These are phyloP conservation scores for Persicaria maculosa DNA, from an alignment of 148 eudicot genomes.

Conservation along the genomic window DNA sequence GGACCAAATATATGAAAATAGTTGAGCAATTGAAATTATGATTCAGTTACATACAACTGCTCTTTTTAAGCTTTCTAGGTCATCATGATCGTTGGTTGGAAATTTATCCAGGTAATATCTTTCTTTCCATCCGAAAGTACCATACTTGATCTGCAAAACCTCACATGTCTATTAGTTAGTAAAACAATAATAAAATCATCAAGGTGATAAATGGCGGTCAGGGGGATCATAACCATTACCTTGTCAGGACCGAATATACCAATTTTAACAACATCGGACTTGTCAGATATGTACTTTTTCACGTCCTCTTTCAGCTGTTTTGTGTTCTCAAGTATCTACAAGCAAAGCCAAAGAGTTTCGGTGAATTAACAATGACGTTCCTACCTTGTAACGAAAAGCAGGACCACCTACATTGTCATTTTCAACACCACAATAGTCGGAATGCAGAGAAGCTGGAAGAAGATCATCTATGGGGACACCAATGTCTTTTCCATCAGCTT, in stretches of 20 bases:
- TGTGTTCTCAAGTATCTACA: slow-evolving; percentile 22
- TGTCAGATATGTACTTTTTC: slow-evolving; percentile 10
- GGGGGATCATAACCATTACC: slow-evolving; percentile 14
- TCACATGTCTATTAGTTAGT: not conserved
- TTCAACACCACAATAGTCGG: too few relatives aligned
- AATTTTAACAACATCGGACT: slow-evolving; percentile 22
- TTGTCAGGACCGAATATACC: slow-evolving; percentile 23
- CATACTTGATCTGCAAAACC: slow-evolving; percentile 29
- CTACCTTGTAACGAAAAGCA: not conserved
- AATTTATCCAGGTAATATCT: slow-evolving; percentile 40
- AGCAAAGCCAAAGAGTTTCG: not conserved
- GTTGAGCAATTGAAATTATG: not conserved
- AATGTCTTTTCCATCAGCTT: not conserved
- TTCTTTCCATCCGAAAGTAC: slow-evolving; percentile 25
- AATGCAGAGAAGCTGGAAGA: not conserved
- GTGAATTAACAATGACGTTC: not conserved
- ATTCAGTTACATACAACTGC: slow-evolving; percentile 20
- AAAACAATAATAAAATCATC: not conserved
- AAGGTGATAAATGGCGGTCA: not conserved
- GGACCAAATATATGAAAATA: not conserved
- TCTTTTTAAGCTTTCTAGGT: slow-evolving; percentile 22
- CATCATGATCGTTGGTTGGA: slow-evolving; percentile 7
- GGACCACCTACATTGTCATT: not conserved
- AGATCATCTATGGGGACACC: not conserved
- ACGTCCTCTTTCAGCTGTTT: slow-evolving; percentile 26